Base-by-base conservation (phyloP, 176 grass and related monocot species). In the Phyllostachys edulis region DNA sequence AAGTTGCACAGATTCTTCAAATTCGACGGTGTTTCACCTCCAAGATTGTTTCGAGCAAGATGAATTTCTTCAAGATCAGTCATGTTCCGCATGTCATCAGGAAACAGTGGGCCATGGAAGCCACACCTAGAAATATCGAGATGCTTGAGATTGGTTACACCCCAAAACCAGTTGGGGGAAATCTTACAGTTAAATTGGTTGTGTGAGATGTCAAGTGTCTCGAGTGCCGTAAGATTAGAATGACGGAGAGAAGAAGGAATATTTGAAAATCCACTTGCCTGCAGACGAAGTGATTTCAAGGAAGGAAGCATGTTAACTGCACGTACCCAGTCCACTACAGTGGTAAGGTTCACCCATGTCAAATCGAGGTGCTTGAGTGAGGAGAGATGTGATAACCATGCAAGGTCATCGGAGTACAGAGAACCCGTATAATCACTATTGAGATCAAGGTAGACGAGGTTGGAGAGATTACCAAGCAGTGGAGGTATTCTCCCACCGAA, bases 321-420 rank as follows among this genome's bases (percentile, higher is more conserved):
- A 17, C 17, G 3, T 4, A 23, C 29, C 39, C 39, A 40, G 26
- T 41, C 18, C 7, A 8, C 0, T 10, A 29, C 37, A 57, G 57
- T 34, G 4, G 21, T 72, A 4, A 86, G 39, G 45, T 79, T n/a
- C 5, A 37, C 13, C 18, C 0, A 2, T 2, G 55, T 34, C 42
- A 87, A 4, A 23, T 87, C 72, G 26, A 91, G 79, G 42, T 73
- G 65, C 70, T 29, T 15, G 17, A 91, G 57, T 5, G 45, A 79
- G 29, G 85, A 13, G 26, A 91, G 39, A 5, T 26, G 5, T 21
- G 72, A 87, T 32, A 91, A 2, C 89, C 89, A 91, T 9, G 55
- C 40, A 51, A 69, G 27, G 26, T 87, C 45, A 0, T 0, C 7
- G 0, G 16, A 38, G 6, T 55, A 42, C 4, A 45, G 1, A 6